Evolutionary conservation across 2,329 filamentous ascomycete species (phyloP).

Genomic region (Boeremia lycopersici): DNA sequence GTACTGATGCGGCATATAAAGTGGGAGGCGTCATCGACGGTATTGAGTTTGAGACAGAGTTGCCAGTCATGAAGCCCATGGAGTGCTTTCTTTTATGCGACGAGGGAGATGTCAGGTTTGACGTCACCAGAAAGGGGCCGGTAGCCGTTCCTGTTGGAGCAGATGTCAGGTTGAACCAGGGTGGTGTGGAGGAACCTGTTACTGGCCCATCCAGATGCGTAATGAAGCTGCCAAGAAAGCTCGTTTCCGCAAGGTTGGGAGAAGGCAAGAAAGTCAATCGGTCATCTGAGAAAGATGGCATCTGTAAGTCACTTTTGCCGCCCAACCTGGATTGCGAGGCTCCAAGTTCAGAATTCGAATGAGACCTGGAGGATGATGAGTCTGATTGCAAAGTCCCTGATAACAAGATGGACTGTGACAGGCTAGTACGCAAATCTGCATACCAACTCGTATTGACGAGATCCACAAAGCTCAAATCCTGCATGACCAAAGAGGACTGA

Average conservation of each 20-base stretch:
- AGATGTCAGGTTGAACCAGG: too few species aligned
- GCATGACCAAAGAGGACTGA: too few species aligned
- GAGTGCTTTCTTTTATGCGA: neutral
- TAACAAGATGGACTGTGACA: neutral
- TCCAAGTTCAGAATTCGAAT: neutral
- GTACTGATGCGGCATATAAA: neutral
- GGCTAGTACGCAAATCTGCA: neutral
- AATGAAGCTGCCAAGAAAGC: too few species aligned
- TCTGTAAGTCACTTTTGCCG: too few species aligned
- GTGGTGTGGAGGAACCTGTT: too few species aligned
- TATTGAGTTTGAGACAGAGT: neutral
- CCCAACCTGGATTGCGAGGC: too few species aligned
- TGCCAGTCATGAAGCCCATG: neutral
- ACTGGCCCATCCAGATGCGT: too few species aligned
- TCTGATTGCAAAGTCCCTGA: neutral
- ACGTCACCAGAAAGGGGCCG: neutral
- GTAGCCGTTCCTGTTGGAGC: neutral
- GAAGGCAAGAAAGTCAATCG: too few species aligned
- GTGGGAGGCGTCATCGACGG: neutral
- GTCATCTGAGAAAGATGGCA: too few species aligned
- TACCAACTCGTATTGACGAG: neutral
- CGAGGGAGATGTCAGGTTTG: neutral
- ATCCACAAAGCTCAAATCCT: neutral
- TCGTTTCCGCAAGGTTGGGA: too few species aligned
- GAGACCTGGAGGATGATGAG: neutral